Conservation (phyloP, 2,329 filamentous ascomycete species). For the Chalaropsis thielavioides region DNA sequence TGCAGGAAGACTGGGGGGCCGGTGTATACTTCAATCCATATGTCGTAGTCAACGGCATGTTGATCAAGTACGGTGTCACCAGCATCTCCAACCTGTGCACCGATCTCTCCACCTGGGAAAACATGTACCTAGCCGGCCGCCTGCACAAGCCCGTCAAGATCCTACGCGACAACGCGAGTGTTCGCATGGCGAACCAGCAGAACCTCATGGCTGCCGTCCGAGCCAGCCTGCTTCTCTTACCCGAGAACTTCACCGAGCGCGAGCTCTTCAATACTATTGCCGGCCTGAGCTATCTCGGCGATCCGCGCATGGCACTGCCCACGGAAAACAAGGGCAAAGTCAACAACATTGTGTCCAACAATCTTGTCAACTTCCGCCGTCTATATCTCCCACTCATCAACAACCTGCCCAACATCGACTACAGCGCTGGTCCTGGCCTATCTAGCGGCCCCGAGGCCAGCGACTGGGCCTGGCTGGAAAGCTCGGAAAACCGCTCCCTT, state of each 20-base stretch:
- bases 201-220: slow-evolving; percentile 87
- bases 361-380: slow-evolving; percentile 79
- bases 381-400: slow-evolving; percentile 82
- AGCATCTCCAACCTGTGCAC: slow-evolving; percentile 78
- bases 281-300: slow-evolving; percentile 83
- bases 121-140: slow-evolving; percentile 86
- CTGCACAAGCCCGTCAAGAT: slow-evolving; percentile 98
- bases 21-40: slow-evolving; percentile 98
- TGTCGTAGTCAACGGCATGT: slow-evolving; percentile 80
- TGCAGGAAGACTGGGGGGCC: slow-evolving; percentile 80
- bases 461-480: slow-evolving; percentile 29
- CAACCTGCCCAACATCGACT: slow-evolving; percentile 76
- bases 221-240: slow-evolving; percentile 75
- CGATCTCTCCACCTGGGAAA: slow-evolving; percentile 84
- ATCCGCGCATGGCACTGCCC: slow-evolving; percentile 85
- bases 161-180: slow-evolving; percentile 77
- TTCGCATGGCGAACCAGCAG: slow-evolving; percentile 88
- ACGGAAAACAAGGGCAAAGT: slow-evolving; percentile 90
- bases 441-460: slow-evolving; percentile 50
- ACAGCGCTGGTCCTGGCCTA: slow-evolving; percentile 39
- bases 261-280: slow-evolving; percentile 85
- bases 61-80: slow-evolving; percentile 97
- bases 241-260: slow-evolving; percentile 68
- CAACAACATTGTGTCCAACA: slow-evolving; percentile 81
- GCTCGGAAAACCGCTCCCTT: slow-evolving; percentile 49